Percentiles rank a stretch among this genome's conserved stretches.
Evolutionary conservation across 176 grass and related monocot genomes (phyloP).

Genomic region (Pontederia crassipes): DNA sequence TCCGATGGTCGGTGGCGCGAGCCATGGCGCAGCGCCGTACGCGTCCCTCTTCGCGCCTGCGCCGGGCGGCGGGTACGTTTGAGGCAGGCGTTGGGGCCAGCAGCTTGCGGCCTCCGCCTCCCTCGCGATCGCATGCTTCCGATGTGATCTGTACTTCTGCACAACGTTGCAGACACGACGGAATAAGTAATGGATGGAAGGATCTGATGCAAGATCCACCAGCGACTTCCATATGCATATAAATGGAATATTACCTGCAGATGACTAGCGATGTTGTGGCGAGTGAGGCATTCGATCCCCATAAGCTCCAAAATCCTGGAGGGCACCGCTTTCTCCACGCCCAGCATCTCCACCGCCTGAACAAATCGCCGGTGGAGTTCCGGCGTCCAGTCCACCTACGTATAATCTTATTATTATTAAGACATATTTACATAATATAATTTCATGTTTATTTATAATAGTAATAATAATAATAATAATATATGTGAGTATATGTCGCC

Average conservation of each 20-base stretch:
- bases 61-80: constrained; percentile 29
- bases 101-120: constrained; percentile 72
- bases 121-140: constrained; percentile 69
- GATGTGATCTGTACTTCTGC: constrained; percentile 92
- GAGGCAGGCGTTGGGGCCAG: constrained; percentile 52
- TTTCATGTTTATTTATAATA: too few species aligned
- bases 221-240: background rate
- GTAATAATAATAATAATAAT: too few species aligned
- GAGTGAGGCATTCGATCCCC: constrained; percentile 74
- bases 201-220: background rate
- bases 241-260: constrained; percentile 40
- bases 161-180: background rate
- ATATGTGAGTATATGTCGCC: too few species aligned
- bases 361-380: constrained; percentile 94
- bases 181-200: background rate
- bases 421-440: too few species aligned
- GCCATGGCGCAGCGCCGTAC: constrained; percentile 55
- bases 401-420: too few species aligned
- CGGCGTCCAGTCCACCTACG: constrained; percentile 95
- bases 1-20: constrained; percentile 43
- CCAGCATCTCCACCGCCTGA: constrained; percentile 94
- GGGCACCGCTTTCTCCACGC: constrained; percentile 91
- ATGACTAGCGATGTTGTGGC: constrained; percentile 93
- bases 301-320: constrained; percentile 89
- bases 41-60: constrained; percentile 46